Evolutionary conservation across 371 early-diverging fungal genomes (phyloP), one percentile per base, ranked within the genome.

Genomic region (Mortierella sp.): DNA sequence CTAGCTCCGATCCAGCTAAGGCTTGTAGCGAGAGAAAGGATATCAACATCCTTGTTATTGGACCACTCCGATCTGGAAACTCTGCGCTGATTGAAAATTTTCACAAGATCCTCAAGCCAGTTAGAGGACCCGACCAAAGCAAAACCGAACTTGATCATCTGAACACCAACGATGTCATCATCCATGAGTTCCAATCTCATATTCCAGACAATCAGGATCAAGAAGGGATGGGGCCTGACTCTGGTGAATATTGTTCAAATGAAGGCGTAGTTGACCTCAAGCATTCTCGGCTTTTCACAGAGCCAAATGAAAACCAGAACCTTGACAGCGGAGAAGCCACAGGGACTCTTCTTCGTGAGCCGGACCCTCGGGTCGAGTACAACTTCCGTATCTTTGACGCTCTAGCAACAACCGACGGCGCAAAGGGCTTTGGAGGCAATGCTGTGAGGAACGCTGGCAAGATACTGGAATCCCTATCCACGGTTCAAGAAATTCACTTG

Each of bases 51-150:
- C 61, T 68, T 46, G 23, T 68, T 48, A 25, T 68, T n/a, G 68
- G 68, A n/a, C 48, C 57, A 21, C 56, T 62, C 4, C 68, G 62
- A 50, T 37, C 68, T 16, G 68, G 68, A 19, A 68, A 68, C 43
- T 43, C 28, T 3, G 62, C 68, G 4, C 43, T 68, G n/a, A 21
- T 62, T n/a, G 57, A 68, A 45, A 48, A 23, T 9, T 14, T 62
- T 12, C 56, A 48, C 15, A 29, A 23, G 15, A 61, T 56, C 25
- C 43, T 47, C 26, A 29, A 68, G 16, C 62, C 57, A 23, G 16
- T 21, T 1, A 48, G 62, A 23, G 1, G n/a, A n/a, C 25, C 61
- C 50, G 57, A 68, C 23, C 29, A 30, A 11, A 37, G 15, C 23
- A 37, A 28, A 45, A 56, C 61, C 19, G 62, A 62, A 7, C 28